Evolutionary conservation across 129 eudicot species (phyloP), one percentile per base, ranked within the genome.

Genomic region (Kitagawia praeruptora): DNA sequence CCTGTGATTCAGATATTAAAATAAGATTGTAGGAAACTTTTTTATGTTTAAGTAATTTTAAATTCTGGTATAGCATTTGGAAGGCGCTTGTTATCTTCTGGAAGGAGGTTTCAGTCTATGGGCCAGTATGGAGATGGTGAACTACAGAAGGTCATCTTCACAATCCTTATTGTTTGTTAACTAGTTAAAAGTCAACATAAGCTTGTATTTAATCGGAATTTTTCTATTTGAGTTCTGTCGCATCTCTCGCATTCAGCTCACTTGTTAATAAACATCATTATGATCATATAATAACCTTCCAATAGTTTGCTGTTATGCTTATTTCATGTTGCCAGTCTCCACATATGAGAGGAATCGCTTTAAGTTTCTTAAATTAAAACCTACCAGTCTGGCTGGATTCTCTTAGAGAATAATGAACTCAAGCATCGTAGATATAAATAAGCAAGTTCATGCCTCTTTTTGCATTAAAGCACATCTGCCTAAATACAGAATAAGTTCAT

Each of bases 51-150:
- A 64, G 49, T 76, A 73, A 27, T 53, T 85, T 47, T 85, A 78
- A 8, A 78, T 86, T 79, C 76, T 85, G 80, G 70, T 85, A 80
- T 87, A 94, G 98, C 98, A 64, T 79, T 94, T 25, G 98, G 98
- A 51, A 94, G 78, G 82, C 93, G 96, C 74, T 85, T 94, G 89
- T 77, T 88, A 51, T 85, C 91, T 77, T 95, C 98, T 84, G 97
- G 96, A 87, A 88, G 97, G 63, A 90, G 97, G 88, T 94, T 94
- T 86, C 97, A 94, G 77, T 86, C 93, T 54, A 94, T 90, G 97
- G 98, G 98, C 23, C 92, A 90, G 84, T 92, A 94, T 80, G 94
- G 97, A 78, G 90, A 90, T 89, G 98, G 98, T 78, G 98, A 94
- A 90, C 87, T 90, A 47, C 91, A 89, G 78, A 87, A 56, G 96